Percentiles rank a stretch among this genome's conserved stretches.
phyloP scores from a whole-genome alignment of 352 stramenopile species.

The Aphanomyces invadans region DNA sequence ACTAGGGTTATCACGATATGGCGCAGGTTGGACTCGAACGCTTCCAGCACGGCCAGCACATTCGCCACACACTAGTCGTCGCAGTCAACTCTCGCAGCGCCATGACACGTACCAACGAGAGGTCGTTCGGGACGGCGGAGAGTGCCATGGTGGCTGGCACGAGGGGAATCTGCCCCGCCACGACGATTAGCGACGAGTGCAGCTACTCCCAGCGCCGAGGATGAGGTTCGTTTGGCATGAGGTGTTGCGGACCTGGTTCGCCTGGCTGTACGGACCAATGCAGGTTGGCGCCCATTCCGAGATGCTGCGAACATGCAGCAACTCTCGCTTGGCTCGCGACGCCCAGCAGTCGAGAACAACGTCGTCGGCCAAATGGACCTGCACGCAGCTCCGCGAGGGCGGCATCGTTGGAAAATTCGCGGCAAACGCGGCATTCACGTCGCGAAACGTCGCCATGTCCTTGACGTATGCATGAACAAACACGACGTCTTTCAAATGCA shows the following conservation, averaged over 20 bases:
- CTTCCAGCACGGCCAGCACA: slow-evolving; percentile 55
- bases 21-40: slow-evolving; percentile 68
- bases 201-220: too few species aligned
- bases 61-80: slow-evolving; percentile 51
- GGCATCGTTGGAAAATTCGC: slow-evolving; percentile 82
- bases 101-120: too few species aligned
- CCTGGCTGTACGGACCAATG: slow-evolving; percentile 98
- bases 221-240: not conserved
- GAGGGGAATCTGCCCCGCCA: slow-evolving; percentile 97
- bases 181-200: slow-evolving; percentile 83
- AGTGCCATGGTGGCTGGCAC: slow-evolving; percentile 92
- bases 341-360: slow-evolving; percentile 90
- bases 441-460: slow-evolving; percentile 90
- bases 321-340: slow-evolving; percentile 63
- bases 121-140: slow-evolving; percentile 33
- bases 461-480: slow-evolving; percentile 96
- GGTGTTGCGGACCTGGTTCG: slow-evolving; percentile 73
- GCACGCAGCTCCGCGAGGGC: slow-evolving; percentile 81
- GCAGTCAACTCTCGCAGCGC: not conserved
- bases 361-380: slow-evolving; percentile 57
- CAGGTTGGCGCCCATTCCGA: slow-evolving; percentile 96
- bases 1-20: slow-evolving; percentile 60
- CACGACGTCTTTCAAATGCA: slow-evolving; percentile 84
- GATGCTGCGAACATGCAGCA: slow-evolving; percentile 95
- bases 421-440: slow-evolving; percentile 92